A percentile compares a stretch with the other conserved stretches of the same genome.
Conservation (phyloP, 2,329 filamentous ascomycete genomes). For the Monosporascus sp. region DNA sequence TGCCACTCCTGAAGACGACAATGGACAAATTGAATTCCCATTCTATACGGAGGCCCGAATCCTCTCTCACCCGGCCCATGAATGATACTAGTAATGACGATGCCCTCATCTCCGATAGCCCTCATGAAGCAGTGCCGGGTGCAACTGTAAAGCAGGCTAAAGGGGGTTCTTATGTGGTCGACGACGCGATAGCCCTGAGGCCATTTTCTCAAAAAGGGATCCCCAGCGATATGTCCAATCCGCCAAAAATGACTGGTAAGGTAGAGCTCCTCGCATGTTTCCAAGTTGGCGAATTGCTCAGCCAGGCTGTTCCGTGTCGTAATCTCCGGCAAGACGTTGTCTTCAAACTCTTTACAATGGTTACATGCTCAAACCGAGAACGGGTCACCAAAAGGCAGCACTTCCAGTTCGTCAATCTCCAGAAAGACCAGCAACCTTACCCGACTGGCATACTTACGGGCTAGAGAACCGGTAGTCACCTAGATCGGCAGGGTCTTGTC, state of each 20-base stretch:
- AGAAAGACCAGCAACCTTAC: constrained; percentile 53
- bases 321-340: constrained; percentile 33
- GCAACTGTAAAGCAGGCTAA: background rate
- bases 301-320: constrained; percentile 33
- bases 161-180: background rate
- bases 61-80: background rate
- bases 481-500: constrained; percentile 20
- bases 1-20: constrained; percentile 4
- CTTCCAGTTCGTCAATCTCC: constrained; percentile 61
- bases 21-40: constrained; percentile 13
- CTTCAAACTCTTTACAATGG: constrained; percentile 61
- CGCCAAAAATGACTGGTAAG: constrained; percentile 46
- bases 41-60: constrained; percentile 1
- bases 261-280: constrained; percentile 56
- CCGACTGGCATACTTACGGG: constrained; percentile 20
- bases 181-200: constrained; percentile 17
- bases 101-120: too few species aligned
- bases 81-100: background rate
- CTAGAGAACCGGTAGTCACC: constrained; percentile 21
- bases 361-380: constrained; percentile 54
- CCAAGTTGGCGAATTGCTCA: constrained; percentile 55
- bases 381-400: constrained; percentile 46
- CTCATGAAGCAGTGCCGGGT: background rate
- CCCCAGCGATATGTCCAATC: constrained; percentile 43
- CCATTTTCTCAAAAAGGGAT: constrained; percentile 50